phyloP scores from a whole-genome alignment of 2,329 filamentous ascomycete species.

The Colletotrichum chlorophyti region DNA sequence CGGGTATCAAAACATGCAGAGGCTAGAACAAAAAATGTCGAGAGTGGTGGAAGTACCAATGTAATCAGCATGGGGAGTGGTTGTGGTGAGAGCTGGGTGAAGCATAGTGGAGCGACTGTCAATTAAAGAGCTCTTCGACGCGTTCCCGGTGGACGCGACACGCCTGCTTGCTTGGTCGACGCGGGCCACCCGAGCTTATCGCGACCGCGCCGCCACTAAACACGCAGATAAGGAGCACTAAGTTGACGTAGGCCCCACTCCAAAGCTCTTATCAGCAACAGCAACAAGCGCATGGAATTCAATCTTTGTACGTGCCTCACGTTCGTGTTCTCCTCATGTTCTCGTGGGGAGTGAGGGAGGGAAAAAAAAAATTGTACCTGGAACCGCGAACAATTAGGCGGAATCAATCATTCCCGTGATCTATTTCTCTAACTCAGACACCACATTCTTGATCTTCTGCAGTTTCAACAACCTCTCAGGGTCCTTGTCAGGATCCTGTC shows the following conservation, averaged over 20 bases:
- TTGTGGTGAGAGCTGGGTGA: conserved; percentile 5
- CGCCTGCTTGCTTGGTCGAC: conserved; percentile 8
- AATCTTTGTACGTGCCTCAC: too few relatives aligned
- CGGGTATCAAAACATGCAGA: conserved; percentile 24
- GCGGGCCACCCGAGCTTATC: conserved; percentile 19
- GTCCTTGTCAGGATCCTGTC: not conserved
- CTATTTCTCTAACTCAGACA: too few relatives aligned
- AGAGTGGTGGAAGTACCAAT: not conserved
- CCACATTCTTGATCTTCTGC: too few relatives aligned
- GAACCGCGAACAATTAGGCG: too few relatives aligned
- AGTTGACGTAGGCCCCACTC: not conserved
- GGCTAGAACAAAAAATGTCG: not conserved
- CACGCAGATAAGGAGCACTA: conserved; percentile 24
- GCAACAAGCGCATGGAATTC: too few relatives aligned
- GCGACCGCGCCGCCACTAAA: conserved; percentile 19
- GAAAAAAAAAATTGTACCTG: too few relatives aligned
- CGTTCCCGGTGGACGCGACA: conserved; percentile 23
- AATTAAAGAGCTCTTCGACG: conserved; percentile 27
- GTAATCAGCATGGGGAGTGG: conserved; percentile 22
- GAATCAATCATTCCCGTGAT: too few relatives aligned
- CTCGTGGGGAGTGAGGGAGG: too few relatives aligned
- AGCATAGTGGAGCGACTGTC: conserved; percentile 14
- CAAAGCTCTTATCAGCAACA: conserved; percentile 8
- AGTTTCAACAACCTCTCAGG: too few relatives aligned
- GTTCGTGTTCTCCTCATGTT: too few relatives aligned